Conservation (phyloP, 768 basidiomycete genomes). For the Amylocystis lapponica region DNA sequence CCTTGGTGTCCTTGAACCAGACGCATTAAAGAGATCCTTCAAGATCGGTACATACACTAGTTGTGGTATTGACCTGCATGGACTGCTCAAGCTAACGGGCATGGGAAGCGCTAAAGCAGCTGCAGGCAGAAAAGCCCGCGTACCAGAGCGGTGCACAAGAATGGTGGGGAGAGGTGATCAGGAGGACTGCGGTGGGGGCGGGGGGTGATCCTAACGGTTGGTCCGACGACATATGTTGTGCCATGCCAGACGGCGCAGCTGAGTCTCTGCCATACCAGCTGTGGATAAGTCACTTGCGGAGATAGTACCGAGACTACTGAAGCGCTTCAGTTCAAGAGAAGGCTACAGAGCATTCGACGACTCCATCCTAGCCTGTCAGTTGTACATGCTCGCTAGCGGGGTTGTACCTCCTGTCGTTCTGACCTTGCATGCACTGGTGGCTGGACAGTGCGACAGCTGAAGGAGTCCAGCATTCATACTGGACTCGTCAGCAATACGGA, state of each 20-base stretch:
- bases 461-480: slow-evolving; percentile 39
- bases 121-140: slow-evolving; percentile 54
- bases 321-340: slow-evolving; percentile 61
- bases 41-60: slow-evolving; percentile 56
- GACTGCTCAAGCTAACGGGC: too few relatives aligned
- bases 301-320: slow-evolving; percentile 59
- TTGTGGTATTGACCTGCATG: too few relatives aligned
- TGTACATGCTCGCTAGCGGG: not conserved
- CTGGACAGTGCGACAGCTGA: slow-evolving; percentile 40
- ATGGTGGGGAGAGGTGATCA: slow-evolving; percentile 82
- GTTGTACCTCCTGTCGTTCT: not conserved
- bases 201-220: slow-evolving; percentile 57
- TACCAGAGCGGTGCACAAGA: slow-evolving; percentile 48
- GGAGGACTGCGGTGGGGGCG: slow-evolving; percentile 67
- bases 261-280: slow-evolving; percentile 28
- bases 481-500: slow-evolving; percentile 73
- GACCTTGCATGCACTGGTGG: not conserved
- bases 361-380: slow-evolving; percentile 33
- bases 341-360: slow-evolving; percentile 64
- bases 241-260: not conserved
- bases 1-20: slow-evolving; percentile 54
- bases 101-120: slow-evolving; percentile 41
- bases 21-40: slow-evolving; percentile 51
- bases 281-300: slow-evolving; percentile 46
- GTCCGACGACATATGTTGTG: slow-evolving; percentile 4